phyloP scores from a whole-genome alignment of 805 yeast species.

The Pichia sporocuriosa region DNA sequence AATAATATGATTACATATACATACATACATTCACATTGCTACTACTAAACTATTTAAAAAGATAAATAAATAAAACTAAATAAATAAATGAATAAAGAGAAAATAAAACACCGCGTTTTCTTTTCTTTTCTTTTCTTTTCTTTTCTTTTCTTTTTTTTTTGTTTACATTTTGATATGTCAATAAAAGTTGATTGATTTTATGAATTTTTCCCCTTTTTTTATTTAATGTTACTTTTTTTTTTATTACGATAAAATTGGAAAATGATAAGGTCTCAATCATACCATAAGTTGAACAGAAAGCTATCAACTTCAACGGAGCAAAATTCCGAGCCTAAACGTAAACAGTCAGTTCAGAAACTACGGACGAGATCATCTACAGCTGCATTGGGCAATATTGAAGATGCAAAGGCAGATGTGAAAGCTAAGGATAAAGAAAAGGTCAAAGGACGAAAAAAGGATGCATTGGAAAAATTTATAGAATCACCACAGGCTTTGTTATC shows the following conservation, averaged over 20 bases:
- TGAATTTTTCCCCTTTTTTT: background rate
- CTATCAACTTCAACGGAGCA: background rate
- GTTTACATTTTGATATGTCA: too few species aligned
- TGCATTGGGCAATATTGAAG: background rate
- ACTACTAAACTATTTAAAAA: background rate
- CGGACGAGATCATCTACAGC: background rate
- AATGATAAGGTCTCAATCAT: conserved; percentile 3
- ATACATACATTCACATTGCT: background rate
- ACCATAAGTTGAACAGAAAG: conserved; percentile 4
- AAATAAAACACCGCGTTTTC: too few species aligned
- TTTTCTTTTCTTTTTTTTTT: too few species aligned
- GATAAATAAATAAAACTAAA: too few species aligned
- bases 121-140: too few species aligned
- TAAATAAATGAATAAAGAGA: background rate
- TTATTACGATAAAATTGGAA: background rate
- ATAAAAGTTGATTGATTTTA: too few species aligned
- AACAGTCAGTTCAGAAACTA: conserved; percentile 7
- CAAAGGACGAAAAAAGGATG: conserved; percentile 42
- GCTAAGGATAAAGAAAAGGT: conserved; percentile 1
- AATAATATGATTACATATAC: background rate
- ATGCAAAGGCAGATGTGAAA: background rate
- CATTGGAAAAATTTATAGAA: conserved; percentile 45
- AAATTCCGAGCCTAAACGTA: too few species aligned
- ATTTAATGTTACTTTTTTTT: background rate
- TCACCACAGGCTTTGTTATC: conserved; percentile 39